Percentiles rank a stretch among this genome's conserved stretches.
Evolutionary conservation across 2,329 filamentous ascomycete species (phyloP).

Genomic region (Ophiocordyceps australis): DNA sequence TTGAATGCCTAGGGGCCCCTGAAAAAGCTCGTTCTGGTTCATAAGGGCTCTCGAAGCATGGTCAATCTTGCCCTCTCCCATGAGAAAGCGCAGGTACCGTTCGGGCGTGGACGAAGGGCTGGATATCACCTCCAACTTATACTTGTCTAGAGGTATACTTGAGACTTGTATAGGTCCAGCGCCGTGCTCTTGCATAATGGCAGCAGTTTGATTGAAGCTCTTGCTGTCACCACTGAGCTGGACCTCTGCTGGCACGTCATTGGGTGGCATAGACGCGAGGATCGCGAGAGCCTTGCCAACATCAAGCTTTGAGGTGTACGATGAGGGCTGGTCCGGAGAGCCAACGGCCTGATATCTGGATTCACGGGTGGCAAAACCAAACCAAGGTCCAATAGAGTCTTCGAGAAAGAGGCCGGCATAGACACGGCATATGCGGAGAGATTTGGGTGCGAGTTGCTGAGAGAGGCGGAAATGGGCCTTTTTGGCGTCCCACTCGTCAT

Average conservation of each 20-base stretch:
- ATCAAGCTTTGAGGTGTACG: slow-evolving; percentile 13
- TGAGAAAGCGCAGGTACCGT: slow-evolving; percentile 13
- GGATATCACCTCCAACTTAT: slow-evolving; percentile 7
- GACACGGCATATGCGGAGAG: slow-evolving; percentile 10
- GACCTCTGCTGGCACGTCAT: slow-evolving; percentile 8
- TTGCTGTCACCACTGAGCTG: slow-evolving; percentile 10
- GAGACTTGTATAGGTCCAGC: slow-evolving; percentile 7
- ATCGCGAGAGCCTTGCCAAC: slow-evolving; percentile 11
- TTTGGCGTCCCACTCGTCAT: slow-evolving; percentile 14
- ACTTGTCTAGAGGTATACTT: slow-evolving; percentile 7
- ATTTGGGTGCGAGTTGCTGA: slow-evolving; percentile 2
- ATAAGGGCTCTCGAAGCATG: slow-evolving; percentile 6
- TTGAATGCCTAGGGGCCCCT: slow-evolving; percentile 7
- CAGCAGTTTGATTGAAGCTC: slow-evolving; percentile 7
- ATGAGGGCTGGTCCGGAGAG: slow-evolving; percentile 6
- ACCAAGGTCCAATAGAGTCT: slow-evolving; percentile 11
- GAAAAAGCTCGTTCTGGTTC: slow-evolving; percentile 10
- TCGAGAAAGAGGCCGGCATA: slow-evolving; percentile 14
- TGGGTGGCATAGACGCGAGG: slow-evolving; percentile 5
- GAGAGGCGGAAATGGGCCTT: slow-evolving; percentile 10
- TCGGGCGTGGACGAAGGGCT: slow-evolving; percentile 7
- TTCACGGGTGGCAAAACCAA: slow-evolving; percentile 12
- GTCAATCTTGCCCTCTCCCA: slow-evolving; percentile 13
- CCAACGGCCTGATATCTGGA: slow-evolving; percentile 12
- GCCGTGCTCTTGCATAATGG: slow-evolving; percentile 9